Conservation (phyloP, 305 asterid genomes). For the Ajuga reptans region DNA sequence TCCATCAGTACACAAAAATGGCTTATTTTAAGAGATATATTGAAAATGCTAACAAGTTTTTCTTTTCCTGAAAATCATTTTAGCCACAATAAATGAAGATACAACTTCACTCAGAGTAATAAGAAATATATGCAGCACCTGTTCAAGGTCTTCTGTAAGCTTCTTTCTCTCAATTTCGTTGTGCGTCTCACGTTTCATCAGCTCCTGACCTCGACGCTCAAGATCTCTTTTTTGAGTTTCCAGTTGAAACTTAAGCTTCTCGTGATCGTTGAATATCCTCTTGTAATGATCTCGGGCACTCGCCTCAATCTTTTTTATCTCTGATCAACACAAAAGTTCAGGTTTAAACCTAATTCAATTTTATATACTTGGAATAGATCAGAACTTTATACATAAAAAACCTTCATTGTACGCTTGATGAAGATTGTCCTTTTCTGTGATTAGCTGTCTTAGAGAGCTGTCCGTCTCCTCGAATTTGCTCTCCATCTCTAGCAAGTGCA, state of each 20-base stretch:
- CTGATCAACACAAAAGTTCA: constrained; percentile 32
- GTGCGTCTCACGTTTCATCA: constrained; percentile 63
- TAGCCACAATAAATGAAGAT: background rate
- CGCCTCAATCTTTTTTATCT: constrained; percentile 57
- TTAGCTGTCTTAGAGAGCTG: constrained; percentile 44
- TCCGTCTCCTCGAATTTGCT: constrained; percentile 64
- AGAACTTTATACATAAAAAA: constrained; percentile 21
- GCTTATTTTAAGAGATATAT: constrained; percentile 3
- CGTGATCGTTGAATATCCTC: constrained; percentile 65
- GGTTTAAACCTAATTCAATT: constrained; percentile 9
- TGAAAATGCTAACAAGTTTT: constrained; percentile 10
- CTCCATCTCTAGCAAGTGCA: constrained; percentile 63
- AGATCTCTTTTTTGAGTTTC: constrained; percentile 58
- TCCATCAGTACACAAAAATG: constrained; percentile 10
- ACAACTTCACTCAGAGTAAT: constrained; percentile 2
- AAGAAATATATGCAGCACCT: constrained; percentile 37
- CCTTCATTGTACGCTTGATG: constrained; percentile 75
- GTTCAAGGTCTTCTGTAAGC: constrained; percentile 71
- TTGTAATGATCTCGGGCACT: constrained; percentile 67
- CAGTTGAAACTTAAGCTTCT: constrained; percentile 52
- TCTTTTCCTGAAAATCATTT: constrained; percentile 4
- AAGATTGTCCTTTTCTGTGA: constrained; percentile 70
- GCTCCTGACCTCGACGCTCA: constrained; percentile 62
- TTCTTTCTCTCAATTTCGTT: constrained; percentile 60
- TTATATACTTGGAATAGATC: background rate